These are phyloP conservation scores for Tuber umbilicatum DNA, from an alignment of 495 filamentous ascomycete genomes.

Conservation along the genomic window DNA sequence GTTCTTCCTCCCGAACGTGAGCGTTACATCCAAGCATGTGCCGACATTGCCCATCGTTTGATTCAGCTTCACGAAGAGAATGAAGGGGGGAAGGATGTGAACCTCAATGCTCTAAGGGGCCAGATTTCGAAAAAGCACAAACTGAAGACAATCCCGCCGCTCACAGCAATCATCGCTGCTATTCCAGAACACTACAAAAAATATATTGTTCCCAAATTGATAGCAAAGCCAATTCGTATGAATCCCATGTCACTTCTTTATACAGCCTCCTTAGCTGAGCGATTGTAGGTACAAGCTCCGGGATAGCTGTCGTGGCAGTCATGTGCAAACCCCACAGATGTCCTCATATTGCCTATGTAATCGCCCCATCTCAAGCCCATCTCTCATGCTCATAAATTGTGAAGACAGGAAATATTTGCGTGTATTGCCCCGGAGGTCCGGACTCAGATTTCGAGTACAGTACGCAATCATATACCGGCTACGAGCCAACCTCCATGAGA, in stretches of 20 bases:
- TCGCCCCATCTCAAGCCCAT: background rate
- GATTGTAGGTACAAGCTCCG: slow-evolving; percentile 69
- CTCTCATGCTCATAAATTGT: slow-evolving; percentile 11
- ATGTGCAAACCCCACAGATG: slow-evolving; percentile 99
- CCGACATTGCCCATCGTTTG: slow-evolving; percentile 84
- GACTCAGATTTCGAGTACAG: slow-evolving; percentile 99
- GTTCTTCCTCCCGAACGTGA: slow-evolving; percentile 72
- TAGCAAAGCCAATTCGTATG: slow-evolving; percentile 91
- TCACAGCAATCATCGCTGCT: slow-evolving; percentile 94
- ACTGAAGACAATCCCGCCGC: slow-evolving; percentile 73
- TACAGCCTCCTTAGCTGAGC: slow-evolving; percentile 30
- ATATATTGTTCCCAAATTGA: slow-evolving; percentile 89
- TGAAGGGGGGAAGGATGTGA: slow-evolving; percentile 72
- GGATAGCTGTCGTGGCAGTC: slow-evolving; percentile 97
- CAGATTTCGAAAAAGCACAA: slow-evolving; percentile 88
- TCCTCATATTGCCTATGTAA: slow-evolving; percentile 80
- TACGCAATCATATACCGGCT: slow-evolving; percentile 96
- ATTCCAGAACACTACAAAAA: slow-evolving; percentile 99
- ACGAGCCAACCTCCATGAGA: slow-evolving; percentile 96
- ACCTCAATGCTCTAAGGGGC: slow-evolving; percentile 80
- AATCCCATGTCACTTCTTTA: slow-evolving; percentile 8
- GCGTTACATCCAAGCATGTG: slow-evolving; percentile 84
- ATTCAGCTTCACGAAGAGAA: slow-evolving; percentile 86
- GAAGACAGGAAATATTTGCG: slow-evolving; percentile 92
- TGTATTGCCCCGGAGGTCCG: slow-evolving; percentile 95